These are phyloP conservation scores for Phylloporus sp. DNA, from an alignment of 768 basidiomycete genomes.

Conservation along the genomic window DNA sequence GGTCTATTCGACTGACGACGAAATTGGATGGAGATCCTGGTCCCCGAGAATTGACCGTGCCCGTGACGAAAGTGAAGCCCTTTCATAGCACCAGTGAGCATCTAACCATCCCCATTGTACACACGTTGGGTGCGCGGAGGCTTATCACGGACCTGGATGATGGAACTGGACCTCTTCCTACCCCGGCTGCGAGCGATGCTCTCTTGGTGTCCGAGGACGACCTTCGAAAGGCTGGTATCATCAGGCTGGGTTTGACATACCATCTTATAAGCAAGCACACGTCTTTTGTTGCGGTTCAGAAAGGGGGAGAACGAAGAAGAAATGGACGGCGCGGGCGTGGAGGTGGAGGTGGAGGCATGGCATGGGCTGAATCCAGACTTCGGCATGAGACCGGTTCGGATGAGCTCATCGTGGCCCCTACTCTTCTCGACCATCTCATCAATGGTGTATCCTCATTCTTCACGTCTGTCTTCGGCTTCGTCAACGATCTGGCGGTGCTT, in stretches of 20 bases:
- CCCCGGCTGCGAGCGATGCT: slow-evolving; percentile 21
- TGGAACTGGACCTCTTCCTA: slow-evolving; percentile 31
- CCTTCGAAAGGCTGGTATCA: slow-evolving; percentile 41
- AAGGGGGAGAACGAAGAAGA: slow-evolving; percentile 22
- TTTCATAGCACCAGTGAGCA: slow-evolving; percentile 15
- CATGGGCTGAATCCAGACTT: slow-evolving; percentile 20
- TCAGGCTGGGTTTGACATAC: slow-evolving; percentile 49
- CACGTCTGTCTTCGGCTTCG: slow-evolving; percentile 10
- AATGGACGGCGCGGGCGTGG: neutral
- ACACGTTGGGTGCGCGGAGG: slow-evolving; percentile 50
- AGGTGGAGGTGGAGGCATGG: neutral
- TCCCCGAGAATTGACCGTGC: slow-evolving; percentile 13
- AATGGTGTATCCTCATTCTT: slow-evolving; percentile 15
- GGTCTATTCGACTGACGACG: slow-evolving; percentile 24
- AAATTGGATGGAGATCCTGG: slow-evolving; percentile 25
- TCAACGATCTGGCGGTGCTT: slow-evolving; percentile 1
- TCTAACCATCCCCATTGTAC: slow-evolving; percentile 37
- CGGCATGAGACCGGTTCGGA: neutral
- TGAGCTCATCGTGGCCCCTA: neutral
- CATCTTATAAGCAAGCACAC: slow-evolving; percentile 51
- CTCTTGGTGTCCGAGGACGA: slow-evolving; percentile 29
- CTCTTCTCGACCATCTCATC: slow-evolving; percentile 20
- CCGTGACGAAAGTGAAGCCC: slow-evolving; percentile 24
- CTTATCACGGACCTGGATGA: slow-evolving; percentile 53
- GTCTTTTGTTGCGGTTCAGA: slow-evolving; percentile 54